Conservation (phyloP, 2,329 filamentous ascomycete genomes). For the Cladosporium sp. region DNA sequence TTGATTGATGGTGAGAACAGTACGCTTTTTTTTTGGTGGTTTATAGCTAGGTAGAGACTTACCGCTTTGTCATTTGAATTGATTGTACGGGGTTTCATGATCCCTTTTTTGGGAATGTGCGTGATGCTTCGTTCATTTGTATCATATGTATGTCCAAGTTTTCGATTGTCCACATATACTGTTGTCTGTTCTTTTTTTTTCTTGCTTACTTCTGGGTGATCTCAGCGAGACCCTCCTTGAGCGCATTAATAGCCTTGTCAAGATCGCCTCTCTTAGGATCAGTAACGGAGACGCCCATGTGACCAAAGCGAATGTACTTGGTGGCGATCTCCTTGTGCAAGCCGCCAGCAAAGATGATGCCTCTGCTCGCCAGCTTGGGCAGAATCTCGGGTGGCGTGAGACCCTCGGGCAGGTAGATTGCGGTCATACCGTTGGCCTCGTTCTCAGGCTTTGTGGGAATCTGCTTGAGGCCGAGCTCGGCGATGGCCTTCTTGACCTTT, state of each 20-base stretch:
- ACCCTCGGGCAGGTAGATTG: conserved; percentile 86
- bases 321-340: conserved; percentile 92
- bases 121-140: not conserved
- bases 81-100: not conserved
- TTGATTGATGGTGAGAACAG: too few species aligned
- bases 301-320: conserved; percentile 92
- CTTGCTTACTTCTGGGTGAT: conserved; percentile 28
- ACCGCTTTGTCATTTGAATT: too few species aligned
- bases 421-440: conserved; percentile 97
- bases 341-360: conserved; percentile 90
- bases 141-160: conserved; percentile 9
- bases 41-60: too few species aligned
- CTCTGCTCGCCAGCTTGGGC: conserved; percentile 77
- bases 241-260: conserved; percentile 73
- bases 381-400: conserved; percentile 77
- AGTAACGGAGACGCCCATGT: conserved; percentile 93
- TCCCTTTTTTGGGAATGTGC: not conserved
- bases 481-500: conserved; percentile 78
- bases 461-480: conserved; percentile 79
- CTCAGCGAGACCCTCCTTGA: conserved; percentile 71
- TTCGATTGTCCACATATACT: too few species aligned
- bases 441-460: conserved; percentile 80
- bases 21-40: not conserved
- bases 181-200: not conserved
- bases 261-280: conserved; percentile 77